Percentiles rank a stretch among this genome's conserved stretches.
These are phyloP conservation scores for Aspergillus sp. DNA, from an alignment of 2,329 filamentous ascomycete species.

Conservation along the genomic window DNA sequence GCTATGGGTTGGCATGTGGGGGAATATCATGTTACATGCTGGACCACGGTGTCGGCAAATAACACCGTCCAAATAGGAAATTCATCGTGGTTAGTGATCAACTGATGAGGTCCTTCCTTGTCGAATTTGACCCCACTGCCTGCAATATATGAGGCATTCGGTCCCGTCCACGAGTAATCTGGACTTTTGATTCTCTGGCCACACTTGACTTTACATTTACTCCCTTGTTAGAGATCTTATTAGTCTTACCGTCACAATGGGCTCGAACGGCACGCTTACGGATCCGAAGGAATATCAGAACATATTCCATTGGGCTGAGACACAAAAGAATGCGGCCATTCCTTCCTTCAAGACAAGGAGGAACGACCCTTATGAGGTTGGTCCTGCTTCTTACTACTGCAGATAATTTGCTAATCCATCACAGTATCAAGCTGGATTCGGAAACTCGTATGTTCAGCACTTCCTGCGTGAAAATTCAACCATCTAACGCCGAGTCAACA, in stretches of 20 bases:
- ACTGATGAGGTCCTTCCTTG: background rate
- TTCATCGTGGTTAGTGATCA: background rate
- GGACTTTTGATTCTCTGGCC: background rate
- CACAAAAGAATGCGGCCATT: constrained; percentile 57
- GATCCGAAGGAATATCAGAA: constrained; percentile 48
- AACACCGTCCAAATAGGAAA: background rate
- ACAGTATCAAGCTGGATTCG: constrained; percentile 58
- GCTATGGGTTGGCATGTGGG: too few relatives aligned
- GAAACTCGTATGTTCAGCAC: constrained; percentile 44
- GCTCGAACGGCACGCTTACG: constrained; percentile 24
- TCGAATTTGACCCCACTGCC: constrained; percentile 7
- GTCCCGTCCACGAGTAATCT: background rate
- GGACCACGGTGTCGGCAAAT: background rate
- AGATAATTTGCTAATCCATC: constrained; percentile 13
- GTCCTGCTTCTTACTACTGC: background rate
- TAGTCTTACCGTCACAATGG: constrained; percentile 19
- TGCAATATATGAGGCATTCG: constrained; percentile 10
- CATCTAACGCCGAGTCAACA: constrained; percentile 28
- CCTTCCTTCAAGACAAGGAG: constrained; percentile 55
- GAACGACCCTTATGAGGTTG: constrained; percentile 56
- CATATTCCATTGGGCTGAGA: constrained; percentile 60
- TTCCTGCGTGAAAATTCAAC: constrained; percentile 19
- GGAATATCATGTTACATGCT: too few relatives aligned
- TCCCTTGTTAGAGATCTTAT: background rate
- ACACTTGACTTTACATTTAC: background rate